Conservation (phyloP, 345 rosid genomes). For the Gossypium arboreum region DNA sequence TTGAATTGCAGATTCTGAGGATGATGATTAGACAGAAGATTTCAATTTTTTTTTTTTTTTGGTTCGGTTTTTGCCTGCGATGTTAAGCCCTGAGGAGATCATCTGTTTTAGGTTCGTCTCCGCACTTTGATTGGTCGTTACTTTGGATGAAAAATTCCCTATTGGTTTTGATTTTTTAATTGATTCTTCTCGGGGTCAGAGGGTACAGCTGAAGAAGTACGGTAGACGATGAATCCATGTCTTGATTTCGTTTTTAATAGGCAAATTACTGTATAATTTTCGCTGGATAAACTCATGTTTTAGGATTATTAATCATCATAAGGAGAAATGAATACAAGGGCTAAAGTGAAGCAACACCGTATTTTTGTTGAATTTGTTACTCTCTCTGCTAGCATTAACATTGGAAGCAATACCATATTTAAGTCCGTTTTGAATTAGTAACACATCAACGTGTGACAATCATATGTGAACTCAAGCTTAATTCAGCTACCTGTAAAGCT, state of each 20-base stretch:
- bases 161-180: slow-evolving; percentile 13
- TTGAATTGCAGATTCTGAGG: slow-evolving; percentile 78
- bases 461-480: neutral
- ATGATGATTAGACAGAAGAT: slow-evolving; percentile 62
- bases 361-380: neutral
- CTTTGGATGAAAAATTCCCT: slow-evolving; percentile 16
- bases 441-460: neutral
- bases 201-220: slow-evolving; percentile 20
- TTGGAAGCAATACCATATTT: neutral
- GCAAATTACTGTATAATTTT: slow-evolving; percentile 32
- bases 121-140: slow-evolving; percentile 16
- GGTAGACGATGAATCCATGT: slow-evolving; percentile 19
- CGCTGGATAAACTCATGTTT: slow-evolving; percentile 18
- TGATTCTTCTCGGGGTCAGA: slow-evolving; percentile 5
- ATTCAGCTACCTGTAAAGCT: neutral
- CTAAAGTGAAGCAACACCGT: neutral
- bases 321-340: slow-evolving; percentile 13
- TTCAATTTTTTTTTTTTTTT: slow-evolving; percentile 5
- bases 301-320: slow-evolving; percentile 20
- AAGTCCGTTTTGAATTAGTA: neutral
- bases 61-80: slow-evolving; percentile 6
- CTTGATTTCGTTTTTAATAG: slow-evolving; percentile 28
- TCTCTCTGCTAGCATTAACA: neutral
- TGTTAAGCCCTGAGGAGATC: slow-evolving; percentile 19
- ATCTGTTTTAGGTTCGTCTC: slow-evolving; percentile 17